phyloP scores from a whole-genome alignment of 2,329 filamentous ascomycete species.

The Fusarium burgessii region DNA sequence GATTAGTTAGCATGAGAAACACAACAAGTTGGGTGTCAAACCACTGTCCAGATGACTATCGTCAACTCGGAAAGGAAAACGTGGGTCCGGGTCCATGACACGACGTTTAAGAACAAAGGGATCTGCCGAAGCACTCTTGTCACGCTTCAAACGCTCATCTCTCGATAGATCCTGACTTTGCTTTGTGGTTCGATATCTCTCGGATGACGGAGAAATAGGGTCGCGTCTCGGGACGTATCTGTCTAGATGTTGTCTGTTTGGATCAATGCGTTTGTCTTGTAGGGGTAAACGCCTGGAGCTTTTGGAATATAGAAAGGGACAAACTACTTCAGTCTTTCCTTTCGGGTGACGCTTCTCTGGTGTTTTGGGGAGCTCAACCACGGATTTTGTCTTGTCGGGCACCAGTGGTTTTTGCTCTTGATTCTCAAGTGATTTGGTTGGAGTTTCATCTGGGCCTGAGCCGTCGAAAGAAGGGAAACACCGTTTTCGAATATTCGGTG shows the following conservation, averaged over 20 bases:
- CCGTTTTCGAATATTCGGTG: conserved; percentile 4
- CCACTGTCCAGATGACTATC: conserved; percentile 25
- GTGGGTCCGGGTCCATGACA: conserved; percentile 16
- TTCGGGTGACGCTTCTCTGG: neutral
- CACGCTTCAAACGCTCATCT: conserved; percentile 59
- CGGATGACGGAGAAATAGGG: conserved; percentile 49
- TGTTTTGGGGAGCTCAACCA: neutral
- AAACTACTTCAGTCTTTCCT: conserved; percentile 16
- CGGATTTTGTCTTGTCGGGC: neutral
- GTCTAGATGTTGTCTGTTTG: conserved; percentile 52
- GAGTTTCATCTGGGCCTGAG: conserved; percentile 18
- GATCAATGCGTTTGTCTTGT: conserved; percentile 13
- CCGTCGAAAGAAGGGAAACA: conserved; percentile 36
- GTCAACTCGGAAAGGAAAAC: conserved; percentile 29
- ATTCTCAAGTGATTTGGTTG: conserved; percentile 1
- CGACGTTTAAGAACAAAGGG: conserved; percentile 54
- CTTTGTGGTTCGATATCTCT: conserved; percentile 62
- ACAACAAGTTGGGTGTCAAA: conserved; percentile 2
- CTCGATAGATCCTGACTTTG: conserved; percentile 56
- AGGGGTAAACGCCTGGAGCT: neutral
- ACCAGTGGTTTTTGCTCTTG: neutral
- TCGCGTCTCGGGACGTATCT: conserved; percentile 64
- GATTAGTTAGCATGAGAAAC: conserved; percentile 3
- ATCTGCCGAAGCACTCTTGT: conserved; percentile 56
- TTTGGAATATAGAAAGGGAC: conserved; percentile 29